Evolutionary conservation across 1,139 yeast genomes (phyloP), one percentile per base, ranked within the genome.

Genomic region (Pichia norvegensis): DNA sequence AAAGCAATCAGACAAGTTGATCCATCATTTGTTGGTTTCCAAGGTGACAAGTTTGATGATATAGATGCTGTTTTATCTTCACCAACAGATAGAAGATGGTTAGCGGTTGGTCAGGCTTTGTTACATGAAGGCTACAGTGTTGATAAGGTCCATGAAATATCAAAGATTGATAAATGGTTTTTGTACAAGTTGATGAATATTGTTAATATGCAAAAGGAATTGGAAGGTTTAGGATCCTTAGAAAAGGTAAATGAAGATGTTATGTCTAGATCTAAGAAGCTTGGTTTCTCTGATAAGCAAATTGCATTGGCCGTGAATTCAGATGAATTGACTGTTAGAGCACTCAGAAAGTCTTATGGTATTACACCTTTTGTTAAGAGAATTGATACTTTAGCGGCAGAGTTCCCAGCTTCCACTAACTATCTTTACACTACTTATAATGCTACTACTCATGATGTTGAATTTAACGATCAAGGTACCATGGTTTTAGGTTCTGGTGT

Each of bases 401-500:
- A 92, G 68, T 92, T 92, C 80, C 98, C 98, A 43, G 98, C 98
- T 38, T 76, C 81, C 62, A 92, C 98, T 49, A 92, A 92, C 73
- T 92, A 92, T 68, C 76, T 92, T 59, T 92, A 92, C 78, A 86
- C 95, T 48, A 92, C 98, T 43, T 92, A 92, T 69, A 92, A 90
- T 63, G 98, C 97, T 46, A 77, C 87, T 45, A 74, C 79, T 44
- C 83, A 84, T 56, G 98, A 92, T 67, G 81, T 92, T 48, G 76
- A 72, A 38, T 92, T 92, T 62, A 78, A 85, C 60, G 97, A 90
- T 53, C 78, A 85, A 55, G 97, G 98, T 61, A 83, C 94, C 52
- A 73, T 92, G 79, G 98, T 92, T 38, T 74, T 92, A 56, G 98
- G 98, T 46, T 90, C 97, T 13, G 98, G 98, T 71, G 98, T 92